Conservation (phyloP, 1,139 yeast species). For the Yamadazyma spencermartinsiae region DNA sequence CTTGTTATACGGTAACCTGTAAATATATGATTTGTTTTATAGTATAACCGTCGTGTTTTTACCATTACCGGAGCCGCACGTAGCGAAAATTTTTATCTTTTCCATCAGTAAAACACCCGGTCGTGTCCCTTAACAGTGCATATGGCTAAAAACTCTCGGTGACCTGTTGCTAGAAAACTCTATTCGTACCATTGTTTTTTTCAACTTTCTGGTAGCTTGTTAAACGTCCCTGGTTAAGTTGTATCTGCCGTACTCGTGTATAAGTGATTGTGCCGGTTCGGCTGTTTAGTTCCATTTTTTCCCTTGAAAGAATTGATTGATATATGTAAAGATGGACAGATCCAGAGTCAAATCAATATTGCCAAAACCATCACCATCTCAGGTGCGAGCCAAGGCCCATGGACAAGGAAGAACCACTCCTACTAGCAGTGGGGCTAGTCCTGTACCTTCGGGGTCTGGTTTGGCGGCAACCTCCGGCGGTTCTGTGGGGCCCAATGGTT, state of each 20-base stretch:
- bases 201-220: no score
- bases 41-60: background rate
- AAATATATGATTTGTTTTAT: background rate
- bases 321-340: conserved; percentile 30
- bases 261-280: no score
- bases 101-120: conserved; percentile 27
- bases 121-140: conserved; percentile 6
- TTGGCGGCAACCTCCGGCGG: background rate
- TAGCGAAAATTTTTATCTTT: conserved; percentile 31
- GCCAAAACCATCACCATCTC: conserved; percentile 24
- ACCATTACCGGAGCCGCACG: background rate
- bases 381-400: background rate
- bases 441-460: background rate
- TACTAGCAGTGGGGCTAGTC: background rate
- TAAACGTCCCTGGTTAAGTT: no score
- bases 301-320: background rate
- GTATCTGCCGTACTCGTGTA: no score
- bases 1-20: background rate
- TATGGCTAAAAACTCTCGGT: background rate
- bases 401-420: background rate
- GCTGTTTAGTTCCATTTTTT: background rate
- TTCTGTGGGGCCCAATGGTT: background rate
- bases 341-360: conserved; percentile 34
- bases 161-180: no score
- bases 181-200: no score